Conservation (phyloP, 371 early-diverging fungal genomes). For the Mortierella sp. region DNA sequence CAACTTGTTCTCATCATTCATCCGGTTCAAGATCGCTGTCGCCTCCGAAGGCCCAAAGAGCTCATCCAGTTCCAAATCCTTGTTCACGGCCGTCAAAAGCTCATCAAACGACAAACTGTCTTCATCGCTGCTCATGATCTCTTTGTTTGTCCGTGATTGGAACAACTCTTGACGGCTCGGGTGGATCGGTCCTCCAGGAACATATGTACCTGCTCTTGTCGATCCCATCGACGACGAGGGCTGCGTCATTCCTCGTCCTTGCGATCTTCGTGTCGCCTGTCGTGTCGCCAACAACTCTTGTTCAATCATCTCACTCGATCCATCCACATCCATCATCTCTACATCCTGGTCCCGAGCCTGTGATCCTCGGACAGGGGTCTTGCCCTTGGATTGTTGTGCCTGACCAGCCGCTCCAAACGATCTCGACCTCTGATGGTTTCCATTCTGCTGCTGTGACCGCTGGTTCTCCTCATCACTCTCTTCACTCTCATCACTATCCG, state of each 20-base stretch:
- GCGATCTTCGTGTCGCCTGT: constrained; percentile 30
- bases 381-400: constrained; percentile 35
- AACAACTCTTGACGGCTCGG: constrained; percentile 38
- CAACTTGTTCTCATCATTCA: constrained; percentile 76
- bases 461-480: constrained; percentile 52
- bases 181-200: constrained; percentile 44
- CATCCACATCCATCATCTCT: constrained; percentile 52
- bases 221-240: constrained; percentile 22
- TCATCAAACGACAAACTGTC: constrained; percentile 55
- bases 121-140: constrained; percentile 43
- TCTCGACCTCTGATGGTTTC: constrained; percentile 9
- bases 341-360: constrained; percentile 56
- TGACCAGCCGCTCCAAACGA: constrained; percentile 5
- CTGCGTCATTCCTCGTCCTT: constrained; percentile 17
- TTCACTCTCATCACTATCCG: constrained; percentile 52
- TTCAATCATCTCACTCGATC: constrained; percentile 51
- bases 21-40: constrained; percentile 58
- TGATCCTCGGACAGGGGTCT: constrained; percentile 30
- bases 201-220: constrained; percentile 9
- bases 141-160: constrained; percentile 16
- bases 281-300: constrained; percentile 53
- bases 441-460: constrained; percentile 3
- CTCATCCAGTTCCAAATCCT: constrained; percentile 45
- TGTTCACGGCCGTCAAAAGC: constrained; percentile 58
- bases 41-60: constrained; percentile 59